Percentiles rank a stretch among this genome's conserved stretches.
Evolutionary conservation across 495 filamentous ascomycete species (phyloP).

Genomic region (Hyaloscypha hepaticicola): DNA sequence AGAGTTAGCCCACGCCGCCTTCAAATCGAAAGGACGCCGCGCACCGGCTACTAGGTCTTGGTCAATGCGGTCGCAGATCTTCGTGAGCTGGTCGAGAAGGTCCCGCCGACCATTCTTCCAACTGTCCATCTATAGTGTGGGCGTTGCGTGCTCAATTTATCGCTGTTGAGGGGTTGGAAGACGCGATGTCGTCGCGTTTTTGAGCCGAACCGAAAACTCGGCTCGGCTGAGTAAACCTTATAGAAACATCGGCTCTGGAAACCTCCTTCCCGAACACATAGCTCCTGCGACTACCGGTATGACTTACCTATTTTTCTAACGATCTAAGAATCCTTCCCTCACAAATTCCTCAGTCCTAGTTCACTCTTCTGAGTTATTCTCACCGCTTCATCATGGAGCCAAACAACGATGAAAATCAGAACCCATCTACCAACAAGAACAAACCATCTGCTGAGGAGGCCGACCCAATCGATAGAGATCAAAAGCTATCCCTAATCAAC

Average conservation of each 20-base stretch:
- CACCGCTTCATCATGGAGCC: slow-evolving; percentile 17
- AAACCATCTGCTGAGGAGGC: slow-evolving; percentile 16
- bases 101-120: slow-evolving; percentile 25
- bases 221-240: too few species aligned
- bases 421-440: slow-evolving; percentile 14
- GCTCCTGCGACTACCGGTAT: too few species aligned
- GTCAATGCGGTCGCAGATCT: slow-evolving; percentile 23
- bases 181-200: neutral
- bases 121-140: slow-evolving; percentile 21
- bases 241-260: too few species aligned
- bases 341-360: slow-evolving; percentile 13
- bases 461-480: slow-evolving; percentile 16
- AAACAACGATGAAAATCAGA: slow-evolving; percentile 18
- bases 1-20: neutral
- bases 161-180: neutral
- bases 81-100: slow-evolving; percentile 22
- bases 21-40: neutral
- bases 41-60: slow-evolving; percentile 20
- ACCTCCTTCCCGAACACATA: too few species aligned
- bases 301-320: slow-evolving; percentile 11
- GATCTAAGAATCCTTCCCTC: slow-evolving; percentile 15
- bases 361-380: slow-evolving; percentile 7
- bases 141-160: neutral
- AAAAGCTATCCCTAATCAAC: slow-evolving; percentile 20
- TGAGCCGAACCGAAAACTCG: neutral